Evolutionary conservation across 306 rosid species (phyloP).

Genomic region (Luffa acutangula): DNA sequence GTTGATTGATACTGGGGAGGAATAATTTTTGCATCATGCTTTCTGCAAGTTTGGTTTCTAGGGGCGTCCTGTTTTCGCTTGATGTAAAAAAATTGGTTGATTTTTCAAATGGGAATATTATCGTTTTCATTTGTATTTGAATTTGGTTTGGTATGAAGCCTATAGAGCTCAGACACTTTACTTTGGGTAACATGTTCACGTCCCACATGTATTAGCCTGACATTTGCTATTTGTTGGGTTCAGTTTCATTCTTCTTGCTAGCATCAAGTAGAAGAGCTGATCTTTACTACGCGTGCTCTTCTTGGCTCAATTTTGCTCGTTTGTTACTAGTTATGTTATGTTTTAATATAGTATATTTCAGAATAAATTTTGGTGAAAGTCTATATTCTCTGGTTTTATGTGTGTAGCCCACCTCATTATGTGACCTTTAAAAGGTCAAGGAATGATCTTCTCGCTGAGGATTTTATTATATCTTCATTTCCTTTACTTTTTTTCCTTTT

Average conservation of each 20-base stretch:
- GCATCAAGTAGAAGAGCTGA: not conserved
- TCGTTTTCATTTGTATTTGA: not conserved
- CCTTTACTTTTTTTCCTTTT: not conserved
- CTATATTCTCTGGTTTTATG: not conserved
- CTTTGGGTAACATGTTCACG: not conserved
- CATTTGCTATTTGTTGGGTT: not conserved
- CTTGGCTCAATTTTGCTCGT: not conserved
- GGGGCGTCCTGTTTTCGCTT: not conserved
- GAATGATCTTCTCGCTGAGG: not conserved
- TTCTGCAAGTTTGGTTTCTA: not conserved
- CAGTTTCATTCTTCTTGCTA: not conserved
- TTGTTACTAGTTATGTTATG: not conserved
- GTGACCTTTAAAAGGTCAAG: not conserved
- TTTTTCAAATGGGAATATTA: not conserved
- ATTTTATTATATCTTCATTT: not conserved
- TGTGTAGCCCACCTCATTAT: not conserved
- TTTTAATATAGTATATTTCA: not conserved
- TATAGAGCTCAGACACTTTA: not conserved
- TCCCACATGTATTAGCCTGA: not conserved
- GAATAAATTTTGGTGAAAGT: not conserved
- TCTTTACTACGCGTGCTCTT: not conserved
- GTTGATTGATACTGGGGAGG: not conserved
- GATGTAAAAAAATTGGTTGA: too few species aligned
- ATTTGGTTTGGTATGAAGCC: not conserved
- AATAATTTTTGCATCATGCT: not conserved